Base-by-base conservation (phyloP, 2,329 filamentous ascomycete genomes). In the Aspergillus pseudonomiae region DNA sequence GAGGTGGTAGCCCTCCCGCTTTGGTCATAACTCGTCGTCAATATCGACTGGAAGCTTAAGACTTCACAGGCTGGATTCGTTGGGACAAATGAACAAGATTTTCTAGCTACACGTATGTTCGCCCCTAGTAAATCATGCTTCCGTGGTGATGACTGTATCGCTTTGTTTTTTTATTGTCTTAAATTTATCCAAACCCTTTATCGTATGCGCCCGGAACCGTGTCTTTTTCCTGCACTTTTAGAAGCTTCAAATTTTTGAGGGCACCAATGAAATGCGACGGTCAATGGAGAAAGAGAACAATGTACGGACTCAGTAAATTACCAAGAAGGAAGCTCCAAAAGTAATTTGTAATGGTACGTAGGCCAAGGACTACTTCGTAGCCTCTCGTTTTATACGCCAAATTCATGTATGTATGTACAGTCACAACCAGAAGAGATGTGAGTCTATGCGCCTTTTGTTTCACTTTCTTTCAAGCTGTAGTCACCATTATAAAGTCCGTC, bases 401-500 rank as follows among this genome's bases (percentile, higher is more conserved):
- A 52, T 52, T 41, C 48, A 59, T 63, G 45, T 58, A 63, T 30
- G 48, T 46, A 39, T 39, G n/a, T 55, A 55, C 48, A 62, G 59
- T n/a, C 26, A 26, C 46, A 59, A 39, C 24, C 19, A 52, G n/a
- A 43, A 53, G 30, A 19, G 28, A 16, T 16, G 34, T 28, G 32
- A 32, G 16, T 57, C 69, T 77, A 78, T 68, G 76, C 75, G 34
- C 77, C 77, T 58, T 73, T 68, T 24, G 67, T 70, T 41, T 70
- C 63, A 60, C 74, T 77, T 66, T 81, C 78, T 32, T 82, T 79
- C 59, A 89, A 71, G 39, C 78, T 70, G 65, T 80, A 88, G 16
- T 84, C 72, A 39, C 81, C 84, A 52, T 80, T 77, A 61, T 86
- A 85, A 65, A 91, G 70, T 1, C 84, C 83, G 62, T 85, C 79